These are phyloP conservation scores for Sabuloglossum arenarium DNA, from an alignment of 495 filamentous ascomycete species.

Conservation along the genomic window DNA sequence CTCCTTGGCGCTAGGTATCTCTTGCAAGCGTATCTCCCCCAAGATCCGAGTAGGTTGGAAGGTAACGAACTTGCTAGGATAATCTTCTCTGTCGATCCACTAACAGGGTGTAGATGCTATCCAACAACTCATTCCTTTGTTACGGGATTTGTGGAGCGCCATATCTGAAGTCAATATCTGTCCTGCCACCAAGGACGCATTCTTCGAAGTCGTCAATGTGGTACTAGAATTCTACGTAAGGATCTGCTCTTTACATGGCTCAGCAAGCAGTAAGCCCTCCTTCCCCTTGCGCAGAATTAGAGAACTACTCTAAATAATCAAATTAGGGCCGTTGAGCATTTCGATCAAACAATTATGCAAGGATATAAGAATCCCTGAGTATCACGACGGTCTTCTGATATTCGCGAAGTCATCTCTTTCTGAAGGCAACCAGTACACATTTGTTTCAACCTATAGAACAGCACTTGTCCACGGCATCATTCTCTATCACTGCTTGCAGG, in stretches of 20 bases:
- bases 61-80: not conserved
- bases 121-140: not conserved
- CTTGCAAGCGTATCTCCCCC: not conserved
- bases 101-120: not conserved
- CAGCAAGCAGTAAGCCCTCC: not conserved
- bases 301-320: not conserved
- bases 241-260: not conserved
- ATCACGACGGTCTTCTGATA: not conserved
- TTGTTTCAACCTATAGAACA: not conserved
- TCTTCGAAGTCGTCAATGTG: constrained; percentile 8
- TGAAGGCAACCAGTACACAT: not conserved
- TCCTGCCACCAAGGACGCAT: not conserved
- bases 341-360: not conserved
- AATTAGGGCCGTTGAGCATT: not conserved
- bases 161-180: not conserved
- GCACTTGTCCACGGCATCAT: not conserved
- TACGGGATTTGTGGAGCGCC: not conserved
- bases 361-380: not conserved
- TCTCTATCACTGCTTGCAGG: not conserved
- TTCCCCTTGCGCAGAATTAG: not conserved
- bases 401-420: too few species aligned
- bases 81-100: not conserved
- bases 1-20: constrained; percentile 30
- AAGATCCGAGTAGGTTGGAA: not conserved
- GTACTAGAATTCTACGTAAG: not conserved